phyloP scores from a whole-genome alignment of 257 asterid genomes.

The Solanum rostratum region DNA sequence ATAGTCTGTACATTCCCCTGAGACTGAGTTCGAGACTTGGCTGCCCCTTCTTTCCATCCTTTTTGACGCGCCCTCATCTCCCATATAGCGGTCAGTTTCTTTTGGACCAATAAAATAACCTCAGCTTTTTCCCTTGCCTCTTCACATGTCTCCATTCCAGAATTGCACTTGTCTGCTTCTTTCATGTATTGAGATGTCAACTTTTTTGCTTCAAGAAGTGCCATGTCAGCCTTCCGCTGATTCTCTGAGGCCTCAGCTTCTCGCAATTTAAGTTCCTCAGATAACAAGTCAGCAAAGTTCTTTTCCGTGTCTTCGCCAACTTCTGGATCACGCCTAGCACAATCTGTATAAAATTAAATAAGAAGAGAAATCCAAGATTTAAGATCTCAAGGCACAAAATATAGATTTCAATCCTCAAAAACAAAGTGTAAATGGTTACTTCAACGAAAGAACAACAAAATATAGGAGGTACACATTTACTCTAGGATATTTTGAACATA shows the following conservation, averaged over 20 bases:
- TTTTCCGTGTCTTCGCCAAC: constrained; percentile 77
- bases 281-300: constrained; percentile 70
- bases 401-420: background rate
- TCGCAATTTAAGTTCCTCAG: constrained; percentile 70
- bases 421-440: background rate
- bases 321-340: constrained; percentile 81
- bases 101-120: constrained; percentile 54
- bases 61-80: constrained; percentile 77
- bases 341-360: constrained; percentile 33
- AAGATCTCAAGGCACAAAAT: background rate
- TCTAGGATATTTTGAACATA: background rate
- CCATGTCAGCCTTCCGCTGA: constrained; percentile 80
- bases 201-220: constrained; percentile 84
- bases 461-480: background rate
- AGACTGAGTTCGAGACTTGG: constrained; percentile 10
- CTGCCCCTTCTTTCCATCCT: constrained; percentile 77
- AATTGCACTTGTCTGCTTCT: constrained; percentile 95
- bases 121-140: constrained; percentile 93
- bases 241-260: constrained; percentile 74
- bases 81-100: constrained; percentile 66
- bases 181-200: constrained; percentile 89
- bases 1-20: constrained; percentile 11
- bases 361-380: background rate
- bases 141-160: constrained; percentile 97
- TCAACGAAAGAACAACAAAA: background rate